Evolutionary conservation across 2,329 filamentous ascomycete species (phyloP).

Genomic region (Aspergillus hiratsukae): DNA sequence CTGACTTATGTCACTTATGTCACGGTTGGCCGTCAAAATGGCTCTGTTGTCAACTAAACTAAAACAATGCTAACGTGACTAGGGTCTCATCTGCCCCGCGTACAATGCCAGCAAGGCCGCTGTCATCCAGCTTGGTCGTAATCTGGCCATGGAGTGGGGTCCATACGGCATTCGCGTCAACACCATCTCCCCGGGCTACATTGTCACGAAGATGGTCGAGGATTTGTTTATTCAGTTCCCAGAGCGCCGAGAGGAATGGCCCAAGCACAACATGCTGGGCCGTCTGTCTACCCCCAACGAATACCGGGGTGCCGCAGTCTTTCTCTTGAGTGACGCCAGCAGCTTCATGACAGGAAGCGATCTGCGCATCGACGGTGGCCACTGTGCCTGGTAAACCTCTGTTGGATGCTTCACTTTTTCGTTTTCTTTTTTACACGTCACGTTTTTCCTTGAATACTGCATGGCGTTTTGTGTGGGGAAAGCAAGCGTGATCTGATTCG

Average conservation of each 20-base stretch:
- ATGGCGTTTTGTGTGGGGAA: constrained; percentile 4
- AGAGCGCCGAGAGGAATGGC: constrained; percentile 74
- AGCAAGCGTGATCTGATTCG: constrained; percentile 5
- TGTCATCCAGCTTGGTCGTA: constrained; percentile 44
- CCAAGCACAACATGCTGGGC: constrained; percentile 79
- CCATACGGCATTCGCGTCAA: constrained; percentile 47
- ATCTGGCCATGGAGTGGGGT: constrained; percentile 48
- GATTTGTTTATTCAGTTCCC: constrained; percentile 58
- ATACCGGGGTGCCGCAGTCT: constrained; percentile 56
- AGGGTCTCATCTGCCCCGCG: constrained; percentile 46
- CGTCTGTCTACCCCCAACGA: constrained; percentile 64
- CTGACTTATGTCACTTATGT: not conserved
- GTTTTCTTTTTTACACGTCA: not conserved
- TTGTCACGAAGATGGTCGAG: constrained; percentile 45
- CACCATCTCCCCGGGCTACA: constrained; percentile 46
- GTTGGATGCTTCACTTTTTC: not conserved
- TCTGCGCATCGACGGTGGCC: constrained; percentile 52
- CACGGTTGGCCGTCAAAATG: not conserved
- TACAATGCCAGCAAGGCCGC: constrained; percentile 49
- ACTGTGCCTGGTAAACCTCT: constrained; percentile 47
- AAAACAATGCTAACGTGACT: not conserved
- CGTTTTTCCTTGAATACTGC: not conserved
- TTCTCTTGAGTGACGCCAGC: constrained; percentile 47
- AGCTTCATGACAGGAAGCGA: constrained; percentile 55
- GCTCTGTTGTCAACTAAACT: not conserved